Conservation (phyloP, 176 grass and related monocot species). For the Tillandsia fasciculata region DNA sequence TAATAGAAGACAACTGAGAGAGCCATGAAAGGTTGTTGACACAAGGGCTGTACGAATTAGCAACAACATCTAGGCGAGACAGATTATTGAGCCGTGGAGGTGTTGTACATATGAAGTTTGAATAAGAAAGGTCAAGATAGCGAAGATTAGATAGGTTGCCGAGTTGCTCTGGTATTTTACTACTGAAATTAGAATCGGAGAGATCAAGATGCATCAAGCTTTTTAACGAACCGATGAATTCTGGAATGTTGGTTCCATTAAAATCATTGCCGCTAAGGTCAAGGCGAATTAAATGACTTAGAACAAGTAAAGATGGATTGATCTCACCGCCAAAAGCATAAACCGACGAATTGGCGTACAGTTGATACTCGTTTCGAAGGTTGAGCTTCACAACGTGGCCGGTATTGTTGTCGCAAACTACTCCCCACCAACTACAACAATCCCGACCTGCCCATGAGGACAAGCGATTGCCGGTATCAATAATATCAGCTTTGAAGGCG, state of each 20-base stretch:
- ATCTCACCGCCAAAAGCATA: too few relatives aligned
- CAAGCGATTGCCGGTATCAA: background rate
- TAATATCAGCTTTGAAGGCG: background rate
- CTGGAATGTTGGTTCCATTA: background rate
- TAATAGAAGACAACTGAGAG: conserved; percentile 4
- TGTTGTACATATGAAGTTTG: background rate
- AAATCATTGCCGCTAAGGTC: conserved; percentile 6
- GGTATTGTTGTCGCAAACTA: background rate
- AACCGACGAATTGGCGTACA: too few relatives aligned
- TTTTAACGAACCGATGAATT: background rate
- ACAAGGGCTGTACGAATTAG: too few relatives aligned
- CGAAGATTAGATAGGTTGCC: background rate
- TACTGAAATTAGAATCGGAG: background rate
- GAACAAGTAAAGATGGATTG: conserved; percentile 11
- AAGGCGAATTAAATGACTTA: background rate
- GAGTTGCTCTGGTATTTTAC: background rate
- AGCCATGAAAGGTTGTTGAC: conserved; percentile 18
- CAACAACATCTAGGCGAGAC: background rate
- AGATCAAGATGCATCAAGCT: background rate
- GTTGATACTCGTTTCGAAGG: background rate
- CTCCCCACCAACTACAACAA: background rate
- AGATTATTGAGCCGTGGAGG: background rate
- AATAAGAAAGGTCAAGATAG: background rate
- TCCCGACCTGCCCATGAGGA: background rate
- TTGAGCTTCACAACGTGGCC: background rate